Base-by-base conservation (phyloP, 1,284 basidiomycete genomes). In the Cyathus pygmaeus region DNA sequence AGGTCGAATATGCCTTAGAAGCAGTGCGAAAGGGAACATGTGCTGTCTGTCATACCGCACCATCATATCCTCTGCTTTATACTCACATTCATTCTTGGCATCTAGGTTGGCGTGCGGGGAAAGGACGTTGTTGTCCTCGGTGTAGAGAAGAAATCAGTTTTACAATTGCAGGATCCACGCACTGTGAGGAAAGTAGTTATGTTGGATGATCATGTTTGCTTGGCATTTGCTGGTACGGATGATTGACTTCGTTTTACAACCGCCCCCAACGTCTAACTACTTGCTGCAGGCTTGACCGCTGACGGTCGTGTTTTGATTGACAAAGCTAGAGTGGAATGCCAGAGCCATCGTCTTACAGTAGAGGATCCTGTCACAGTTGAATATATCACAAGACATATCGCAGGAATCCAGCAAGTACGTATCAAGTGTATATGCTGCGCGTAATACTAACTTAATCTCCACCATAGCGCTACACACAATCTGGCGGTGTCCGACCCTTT, bases 1-100 rank as follows among this genome's bases (percentile, higher is more conserved):
- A 98, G 94, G 98, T 99, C 69, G 98, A 99, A 82, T 99, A 99
- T 79, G 98, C 98, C 6, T 83, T 93, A 24, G 98, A 99, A 79
- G 98, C 98, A 55, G 98, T 99, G 53, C 86, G 94, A 70, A 96
- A 97, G 78, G 98, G 98, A 54, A 99, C 98, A 17, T 99, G 97
- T 77, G 97, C 97, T 56, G 97, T 98, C 74, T 74, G 87, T 83
- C 19, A 49, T 15, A 24, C 27, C 21, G 11, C 9, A 13, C n/a
- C 21, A 24, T 26, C 23, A 5, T 36, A 33, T 11, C 19, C 53
- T 6, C 11, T 41, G n/a, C 19, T 36, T 36, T 36, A 9, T 36
- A 15, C 33, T 36, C 33, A 36, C 33, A 15, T 15, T 36, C 33
- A 36, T 36, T 7, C 11, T 26, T 13, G 15, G 27, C 24, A 50